phyloP scores from a whole-genome alignment of 768 basidiomycete genomes.

The Phylloporus rhodoxanthus region DNA sequence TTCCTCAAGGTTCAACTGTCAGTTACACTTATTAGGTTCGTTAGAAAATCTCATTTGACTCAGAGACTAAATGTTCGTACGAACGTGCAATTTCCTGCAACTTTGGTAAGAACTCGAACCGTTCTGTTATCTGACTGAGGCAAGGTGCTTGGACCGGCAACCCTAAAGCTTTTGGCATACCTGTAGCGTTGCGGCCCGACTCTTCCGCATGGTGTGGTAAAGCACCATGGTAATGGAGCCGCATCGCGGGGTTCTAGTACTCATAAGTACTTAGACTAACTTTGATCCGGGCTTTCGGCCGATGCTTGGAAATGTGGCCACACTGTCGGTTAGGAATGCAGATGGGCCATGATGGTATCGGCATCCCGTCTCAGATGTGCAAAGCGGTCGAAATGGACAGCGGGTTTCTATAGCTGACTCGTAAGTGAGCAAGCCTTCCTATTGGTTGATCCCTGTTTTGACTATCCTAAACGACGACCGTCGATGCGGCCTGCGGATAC shows the following conservation, averaged over 20 bases:
- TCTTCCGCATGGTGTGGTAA: neutral
- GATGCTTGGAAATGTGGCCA: neutral
- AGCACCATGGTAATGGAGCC: neutral
- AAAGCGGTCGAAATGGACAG: too few relatives aligned
- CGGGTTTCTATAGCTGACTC: too few relatives aligned
- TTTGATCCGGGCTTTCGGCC: neutral
- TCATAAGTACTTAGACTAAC: neutral
- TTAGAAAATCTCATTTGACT: neutral
- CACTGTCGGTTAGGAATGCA: too few relatives aligned
- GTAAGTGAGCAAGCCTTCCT: too few relatives aligned
- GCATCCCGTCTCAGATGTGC: too few relatives aligned
- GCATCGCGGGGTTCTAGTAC: neutral
- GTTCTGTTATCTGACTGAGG: neutral
- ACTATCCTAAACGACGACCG: too few relatives aligned
- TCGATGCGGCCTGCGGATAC: neutral
- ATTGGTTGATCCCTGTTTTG: too few relatives aligned
- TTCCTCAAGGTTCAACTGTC: neutral
- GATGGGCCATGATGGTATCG: too few relatives aligned
- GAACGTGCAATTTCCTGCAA: neutral
- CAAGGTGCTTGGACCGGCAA: neutral
- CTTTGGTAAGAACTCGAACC: neutral
- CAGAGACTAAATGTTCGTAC: neutral
- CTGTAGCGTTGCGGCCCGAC: neutral
- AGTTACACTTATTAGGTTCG: neutral
- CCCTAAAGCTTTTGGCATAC: neutral